A percentile compares a stretch with the other conserved stretches of the same genome.
phyloP scores from a whole-genome alignment of 306 rosid species.

The Fragaria iinumae region DNA sequence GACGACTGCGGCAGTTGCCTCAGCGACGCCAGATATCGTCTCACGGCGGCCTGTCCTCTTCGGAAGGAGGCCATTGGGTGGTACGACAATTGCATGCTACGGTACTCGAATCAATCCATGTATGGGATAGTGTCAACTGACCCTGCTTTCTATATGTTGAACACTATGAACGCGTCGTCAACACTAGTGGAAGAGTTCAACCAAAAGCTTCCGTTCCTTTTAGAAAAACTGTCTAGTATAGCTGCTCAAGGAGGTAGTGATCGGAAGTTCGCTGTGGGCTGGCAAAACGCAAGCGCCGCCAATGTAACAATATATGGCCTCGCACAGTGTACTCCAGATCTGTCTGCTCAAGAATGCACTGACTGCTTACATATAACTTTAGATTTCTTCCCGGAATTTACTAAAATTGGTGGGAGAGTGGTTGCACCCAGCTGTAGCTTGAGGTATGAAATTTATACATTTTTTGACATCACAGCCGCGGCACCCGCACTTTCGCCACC shows the following conservation, averaged over 20 bases:
- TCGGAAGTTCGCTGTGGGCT: slow-evolving; percentile 10
- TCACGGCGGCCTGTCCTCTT: too few relatives aligned
- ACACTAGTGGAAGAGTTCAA: neutral
- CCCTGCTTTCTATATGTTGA: too few relatives aligned
- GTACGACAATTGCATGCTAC: slow-evolving; percentile 19
- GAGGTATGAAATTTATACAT: neutral
- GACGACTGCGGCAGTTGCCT: neutral
- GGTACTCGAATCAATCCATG: slow-evolving; percentile 17
- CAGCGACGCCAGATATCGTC: too few relatives aligned
- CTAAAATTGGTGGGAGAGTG: slow-evolving; percentile 18
- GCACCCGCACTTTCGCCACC: neutral
- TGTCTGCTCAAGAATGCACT: neutral
- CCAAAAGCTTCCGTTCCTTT: neutral
- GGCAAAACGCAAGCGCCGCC: neutral
- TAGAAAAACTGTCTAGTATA: neutral
- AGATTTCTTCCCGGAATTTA: too few relatives aligned
- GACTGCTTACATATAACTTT: too few relatives aligned
- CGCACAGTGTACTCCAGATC: slow-evolving; percentile 24
- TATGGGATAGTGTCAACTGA: too few relatives aligned
- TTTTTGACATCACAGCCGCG: neutral
- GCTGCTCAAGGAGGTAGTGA: slow-evolving; percentile 13
- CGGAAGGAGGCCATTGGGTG: slow-evolving; percentile 18
- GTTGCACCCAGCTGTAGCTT: slow-evolving; percentile 5
- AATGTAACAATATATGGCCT: slow-evolving; percentile 16
- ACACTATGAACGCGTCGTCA: too few relatives aligned